Conservation (phyloP, 257 asterid genomes). For the Eustoma russellianum region DNA sequence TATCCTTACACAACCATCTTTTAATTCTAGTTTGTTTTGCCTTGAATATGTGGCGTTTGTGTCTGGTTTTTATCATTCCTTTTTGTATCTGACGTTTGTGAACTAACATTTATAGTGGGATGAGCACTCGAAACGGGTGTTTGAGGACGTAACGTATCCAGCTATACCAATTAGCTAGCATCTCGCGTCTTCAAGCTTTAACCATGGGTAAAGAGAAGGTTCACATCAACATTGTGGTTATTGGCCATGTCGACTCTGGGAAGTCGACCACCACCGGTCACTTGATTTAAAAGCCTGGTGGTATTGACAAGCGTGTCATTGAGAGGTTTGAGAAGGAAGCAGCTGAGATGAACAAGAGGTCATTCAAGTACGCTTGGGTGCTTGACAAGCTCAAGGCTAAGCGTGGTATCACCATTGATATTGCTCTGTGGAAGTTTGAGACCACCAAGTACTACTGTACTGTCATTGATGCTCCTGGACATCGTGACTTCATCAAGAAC, state of each 20-base stretch:
- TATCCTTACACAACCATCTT: neutral
- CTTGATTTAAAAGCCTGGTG: slow-evolving; percentile 59
- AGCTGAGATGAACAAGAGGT: slow-evolving; percentile 87
- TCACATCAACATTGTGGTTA: slow-evolving; percentile 58
- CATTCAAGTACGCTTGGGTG: slow-evolving; percentile 83
- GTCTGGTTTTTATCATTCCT: no score
- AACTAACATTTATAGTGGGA: slow-evolving; percentile 60
- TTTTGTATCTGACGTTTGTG: no score
- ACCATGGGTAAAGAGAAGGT: slow-evolving; percentile 54
- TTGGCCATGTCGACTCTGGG: slow-evolving; percentile 69
- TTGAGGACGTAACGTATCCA: slow-evolving; percentile 79
- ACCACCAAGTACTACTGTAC: no score
- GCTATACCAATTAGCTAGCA: slow-evolving; percentile 80
- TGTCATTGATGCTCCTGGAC: no score
- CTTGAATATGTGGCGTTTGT: no score
- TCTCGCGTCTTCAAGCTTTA: no score
- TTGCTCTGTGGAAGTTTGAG: no score
- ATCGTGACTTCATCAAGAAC: no score
- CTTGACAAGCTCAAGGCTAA: slow-evolving; percentile 82
- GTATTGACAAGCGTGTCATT: slow-evolving; percentile 59
- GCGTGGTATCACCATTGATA: no score
- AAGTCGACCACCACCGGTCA: slow-evolving; percentile 70
- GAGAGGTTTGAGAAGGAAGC: slow-evolving; percentile 69
- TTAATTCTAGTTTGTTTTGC: neutral
- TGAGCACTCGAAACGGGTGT: slow-evolving; percentile 66